A percentile compares a stretch with the other conserved stretches of the same genome.
Evolutionary conservation across 2,329 filamentous ascomycete species (phyloP).

Genomic region (Cladosporium colombiae): DNA sequence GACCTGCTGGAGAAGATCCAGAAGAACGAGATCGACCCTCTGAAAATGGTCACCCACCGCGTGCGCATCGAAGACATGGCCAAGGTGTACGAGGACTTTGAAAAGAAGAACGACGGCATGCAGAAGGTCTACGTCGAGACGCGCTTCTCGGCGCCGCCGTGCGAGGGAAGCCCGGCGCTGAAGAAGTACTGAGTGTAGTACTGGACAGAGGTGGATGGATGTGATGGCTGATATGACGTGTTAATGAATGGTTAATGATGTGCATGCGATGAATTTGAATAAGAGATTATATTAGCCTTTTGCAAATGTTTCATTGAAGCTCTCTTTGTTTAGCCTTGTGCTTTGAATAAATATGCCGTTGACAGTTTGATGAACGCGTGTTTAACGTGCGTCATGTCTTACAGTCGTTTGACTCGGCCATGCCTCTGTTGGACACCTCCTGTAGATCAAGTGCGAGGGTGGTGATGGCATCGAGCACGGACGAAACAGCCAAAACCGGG

Average conservation of each 20-base stretch:
- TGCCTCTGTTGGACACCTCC: not conserved
- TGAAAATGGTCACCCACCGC: slow-evolving; percentile 80
- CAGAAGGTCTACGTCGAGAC: slow-evolving; percentile 77
- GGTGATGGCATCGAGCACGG: not conserved
- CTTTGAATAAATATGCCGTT: not conserved
- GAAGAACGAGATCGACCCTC: slow-evolving; percentile 68
- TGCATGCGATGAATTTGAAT: not conserved
- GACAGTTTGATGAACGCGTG: not conserved
- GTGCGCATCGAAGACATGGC: slow-evolving; percentile 55
- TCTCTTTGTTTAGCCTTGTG: not conserved
- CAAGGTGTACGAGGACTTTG: slow-evolving; percentile 61
- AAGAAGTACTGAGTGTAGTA: slow-evolving; percentile 10
- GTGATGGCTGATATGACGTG: not conserved
- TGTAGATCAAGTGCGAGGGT: not conserved
- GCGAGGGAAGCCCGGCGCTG: slow-evolving; percentile 48
- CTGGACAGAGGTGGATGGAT: not conserved
- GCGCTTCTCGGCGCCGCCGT: slow-evolving; percentile 55
- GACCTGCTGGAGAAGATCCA: slow-evolving; percentile 70
- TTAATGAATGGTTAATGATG: not conserved
- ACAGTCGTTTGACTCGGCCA: not conserved
- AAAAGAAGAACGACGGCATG: slow-evolving; percentile 71
- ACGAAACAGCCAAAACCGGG: not conserved
- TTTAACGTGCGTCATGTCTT: not conserved
- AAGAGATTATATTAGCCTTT: not conserved
- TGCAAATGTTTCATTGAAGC: not conserved